These are phyloP conservation scores for Ceraceosorus guamensis DNA, from an alignment of 1,284 basidiomycete species.

Conservation along the genomic window DNA sequence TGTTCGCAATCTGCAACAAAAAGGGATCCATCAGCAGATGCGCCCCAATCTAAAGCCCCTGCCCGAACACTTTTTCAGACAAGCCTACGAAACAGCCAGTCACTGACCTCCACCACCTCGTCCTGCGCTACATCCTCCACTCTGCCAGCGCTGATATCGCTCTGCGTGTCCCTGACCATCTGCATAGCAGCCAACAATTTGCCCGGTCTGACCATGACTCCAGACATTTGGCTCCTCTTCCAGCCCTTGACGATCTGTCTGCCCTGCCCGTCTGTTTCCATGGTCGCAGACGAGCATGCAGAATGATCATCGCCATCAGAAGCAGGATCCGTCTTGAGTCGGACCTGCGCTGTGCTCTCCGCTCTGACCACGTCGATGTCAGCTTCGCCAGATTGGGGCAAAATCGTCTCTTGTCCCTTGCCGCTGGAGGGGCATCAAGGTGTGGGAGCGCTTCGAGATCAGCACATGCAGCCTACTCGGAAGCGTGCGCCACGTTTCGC, in stretches of 20 bases:
- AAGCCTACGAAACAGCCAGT: too few species aligned
- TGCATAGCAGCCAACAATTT: conserved; percentile 27
- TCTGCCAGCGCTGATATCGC: conserved; percentile 30
- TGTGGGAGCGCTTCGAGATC: too few species aligned
- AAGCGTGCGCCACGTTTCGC: neutral
- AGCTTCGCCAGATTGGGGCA: conserved; percentile 3
- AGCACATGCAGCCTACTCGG: neutral
- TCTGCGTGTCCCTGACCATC: conserved; percentile 25
- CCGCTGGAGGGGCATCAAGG: neutral
- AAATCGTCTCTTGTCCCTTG: conserved; percentile 25
- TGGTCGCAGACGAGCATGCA: too few species aligned
- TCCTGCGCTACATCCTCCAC: conserved; percentile 31
- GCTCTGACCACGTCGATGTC: conserved; percentile 9
- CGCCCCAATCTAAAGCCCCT: too few species aligned
- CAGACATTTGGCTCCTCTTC: conserved; percentile 43
- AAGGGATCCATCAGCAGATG: too few species aligned
- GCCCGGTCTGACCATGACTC: conserved; percentile 38
- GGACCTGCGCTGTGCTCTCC: conserved; percentile 2
- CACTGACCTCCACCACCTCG: conserved; percentile 35
- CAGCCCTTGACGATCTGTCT: conserved; percentile 13
- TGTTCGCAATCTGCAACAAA: conserved; percentile 24
- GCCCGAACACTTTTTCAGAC: too few species aligned
- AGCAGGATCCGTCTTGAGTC: neutral
- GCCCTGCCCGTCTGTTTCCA: too few species aligned
- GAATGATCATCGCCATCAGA: too few species aligned